phyloP scores from a whole-genome alignment of 2,329 filamentous ascomycete species.

The Clonostachys chloroleuca region DNA sequence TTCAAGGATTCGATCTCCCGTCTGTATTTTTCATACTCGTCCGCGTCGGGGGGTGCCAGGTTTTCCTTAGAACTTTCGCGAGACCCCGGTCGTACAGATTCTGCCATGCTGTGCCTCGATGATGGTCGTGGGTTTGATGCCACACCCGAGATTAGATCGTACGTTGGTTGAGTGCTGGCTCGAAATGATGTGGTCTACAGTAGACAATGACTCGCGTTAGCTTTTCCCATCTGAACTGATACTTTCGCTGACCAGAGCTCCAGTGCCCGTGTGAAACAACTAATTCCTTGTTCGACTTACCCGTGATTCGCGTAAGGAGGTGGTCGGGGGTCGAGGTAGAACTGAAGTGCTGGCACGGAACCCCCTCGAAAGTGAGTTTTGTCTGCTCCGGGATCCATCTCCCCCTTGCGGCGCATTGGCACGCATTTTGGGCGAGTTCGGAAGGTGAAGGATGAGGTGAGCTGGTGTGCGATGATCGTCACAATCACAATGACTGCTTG shows the following conservation, averaged over 20 bases:
- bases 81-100: slow-evolving; percentile 41
- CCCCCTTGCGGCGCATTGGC: slow-evolving; percentile 22
- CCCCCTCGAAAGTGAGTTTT: slow-evolving; percentile 19
- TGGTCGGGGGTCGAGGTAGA: slow-evolving; percentile 24
- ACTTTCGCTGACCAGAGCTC: slow-evolving; percentile 7
- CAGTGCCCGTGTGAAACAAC: too few species aligned
- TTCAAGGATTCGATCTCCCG: slow-evolving; percentile 72
- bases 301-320: slow-evolving; percentile 27
- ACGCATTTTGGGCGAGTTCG: slow-evolving; percentile 18
- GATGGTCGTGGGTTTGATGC: slow-evolving; percentile 27
- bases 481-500: too few species aligned
- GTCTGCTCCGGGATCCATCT: slow-evolving; percentile 18
- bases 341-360: slow-evolving; percentile 28
- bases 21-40: slow-evolving; percentile 53
- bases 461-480: too few species aligned
- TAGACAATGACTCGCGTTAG: neutral
- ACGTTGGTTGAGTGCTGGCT: slow-evolving; percentile 45
- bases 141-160: slow-evolving; percentile 54
- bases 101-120: slow-evolving; percentile 35
- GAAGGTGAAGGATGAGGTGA: neutral
- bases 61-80: slow-evolving; percentile 58
- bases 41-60: slow-evolving; percentile 51
- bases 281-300: slow-evolving; percentile 11
- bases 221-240: neutral
- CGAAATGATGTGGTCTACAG: slow-evolving; percentile 40